Evolutionary conservation across 345 rosid genomes (phyloP).

Genomic region (Brassica carinata): DNA sequence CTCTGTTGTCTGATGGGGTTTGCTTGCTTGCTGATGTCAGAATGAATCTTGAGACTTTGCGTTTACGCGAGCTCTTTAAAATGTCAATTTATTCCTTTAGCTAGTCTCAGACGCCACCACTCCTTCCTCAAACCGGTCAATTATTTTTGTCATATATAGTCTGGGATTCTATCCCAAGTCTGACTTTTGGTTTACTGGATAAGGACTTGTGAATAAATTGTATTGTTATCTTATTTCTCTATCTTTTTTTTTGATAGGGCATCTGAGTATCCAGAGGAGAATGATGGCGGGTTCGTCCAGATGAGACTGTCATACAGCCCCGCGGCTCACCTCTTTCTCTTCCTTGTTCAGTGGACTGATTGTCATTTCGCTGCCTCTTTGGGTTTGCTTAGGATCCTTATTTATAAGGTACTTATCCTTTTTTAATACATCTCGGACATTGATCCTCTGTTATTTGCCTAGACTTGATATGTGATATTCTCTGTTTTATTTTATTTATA

Average conservation of each 20-base stretch:
- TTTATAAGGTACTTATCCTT: slow-evolving; percentile 60
- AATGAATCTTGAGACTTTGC: slow-evolving; percentile 28
- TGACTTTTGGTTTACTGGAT: slow-evolving; percentile 3
- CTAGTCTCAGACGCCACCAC: slow-evolving; percentile 24
- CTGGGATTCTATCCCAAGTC: slow-evolving; percentile 1
- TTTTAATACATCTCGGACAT: background rate
- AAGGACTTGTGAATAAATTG: background rate
- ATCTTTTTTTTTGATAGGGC: slow-evolving; percentile 50
- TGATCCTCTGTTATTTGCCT: background rate
- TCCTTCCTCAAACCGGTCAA: slow-evolving; percentile 2
- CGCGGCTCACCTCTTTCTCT: slow-evolving; percentile 80
- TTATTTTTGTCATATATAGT: background rate
- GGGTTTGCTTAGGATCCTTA: slow-evolving; percentile 87
- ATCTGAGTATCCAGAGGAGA: slow-evolving; percentile 80
- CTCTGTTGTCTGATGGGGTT: slow-evolving; percentile 19
- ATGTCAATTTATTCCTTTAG: background rate
- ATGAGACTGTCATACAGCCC: slow-evolving; percentile 96
- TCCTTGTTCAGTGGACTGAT: slow-evolving; percentile 96
- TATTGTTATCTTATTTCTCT: background rate
- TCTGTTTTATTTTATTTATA: slow-evolving; percentile 29
- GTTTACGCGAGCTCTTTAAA: slow-evolving; percentile 34
- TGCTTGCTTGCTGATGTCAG: slow-evolving; percentile 29
- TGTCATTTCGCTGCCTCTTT: slow-evolving; percentile 86
- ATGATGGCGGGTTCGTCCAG: slow-evolving; percentile 88
- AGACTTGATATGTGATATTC: background rate